phyloP scores from a whole-genome alignment of 2,329 filamentous ascomycete genomes.

The Cadophora malorum region DNA sequence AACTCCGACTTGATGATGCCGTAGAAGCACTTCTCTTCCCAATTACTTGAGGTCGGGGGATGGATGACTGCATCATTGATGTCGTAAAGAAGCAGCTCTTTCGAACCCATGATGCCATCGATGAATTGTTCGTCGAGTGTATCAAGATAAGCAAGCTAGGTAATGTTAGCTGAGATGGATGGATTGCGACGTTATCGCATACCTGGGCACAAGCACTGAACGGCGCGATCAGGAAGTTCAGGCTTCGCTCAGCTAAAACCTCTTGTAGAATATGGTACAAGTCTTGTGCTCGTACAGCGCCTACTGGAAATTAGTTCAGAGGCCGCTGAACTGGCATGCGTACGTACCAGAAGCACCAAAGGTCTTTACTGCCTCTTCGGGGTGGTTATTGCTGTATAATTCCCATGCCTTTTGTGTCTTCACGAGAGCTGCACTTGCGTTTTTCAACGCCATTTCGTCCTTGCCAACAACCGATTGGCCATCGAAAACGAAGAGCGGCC shows the following conservation, averaged over 20 bases:
- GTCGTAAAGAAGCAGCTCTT: conserved; percentile 85
- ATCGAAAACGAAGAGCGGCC: conserved; percentile 90
- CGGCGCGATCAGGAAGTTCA: conserved; percentile 83
- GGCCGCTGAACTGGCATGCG: neutral
- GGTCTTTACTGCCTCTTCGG: conserved; percentile 80
- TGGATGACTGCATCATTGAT: conserved; percentile 76
- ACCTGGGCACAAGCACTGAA: conserved; percentile 90
- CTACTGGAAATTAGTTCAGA: conserved; percentile 53
- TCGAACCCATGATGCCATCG: conserved; percentile 81
- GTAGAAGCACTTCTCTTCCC: conserved; percentile 69
- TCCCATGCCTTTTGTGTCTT: conserved; percentile 84
- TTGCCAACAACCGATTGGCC: conserved; percentile 81
- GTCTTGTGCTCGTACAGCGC: conserved; percentile 72
- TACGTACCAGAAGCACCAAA: conserved; percentile 81
- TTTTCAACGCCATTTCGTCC: conserved; percentile 71
- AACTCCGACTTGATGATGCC: conserved; percentile 71
- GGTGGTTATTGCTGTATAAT: conserved; percentile 81
- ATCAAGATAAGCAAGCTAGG: conserved; percentile 79
- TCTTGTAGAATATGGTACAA: conserved; percentile 80
- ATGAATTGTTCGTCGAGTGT: conserved; percentile 70
- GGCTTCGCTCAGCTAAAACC: conserved; percentile 69
- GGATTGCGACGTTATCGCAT: conserved; percentile 30
- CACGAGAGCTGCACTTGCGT: conserved; percentile 68
- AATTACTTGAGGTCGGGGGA: conserved; percentile 69
- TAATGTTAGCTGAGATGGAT: conserved; percentile 11